Base-by-base conservation (phyloP, 116 monocot genomes). In the Cymodocea nodosa region DNA sequence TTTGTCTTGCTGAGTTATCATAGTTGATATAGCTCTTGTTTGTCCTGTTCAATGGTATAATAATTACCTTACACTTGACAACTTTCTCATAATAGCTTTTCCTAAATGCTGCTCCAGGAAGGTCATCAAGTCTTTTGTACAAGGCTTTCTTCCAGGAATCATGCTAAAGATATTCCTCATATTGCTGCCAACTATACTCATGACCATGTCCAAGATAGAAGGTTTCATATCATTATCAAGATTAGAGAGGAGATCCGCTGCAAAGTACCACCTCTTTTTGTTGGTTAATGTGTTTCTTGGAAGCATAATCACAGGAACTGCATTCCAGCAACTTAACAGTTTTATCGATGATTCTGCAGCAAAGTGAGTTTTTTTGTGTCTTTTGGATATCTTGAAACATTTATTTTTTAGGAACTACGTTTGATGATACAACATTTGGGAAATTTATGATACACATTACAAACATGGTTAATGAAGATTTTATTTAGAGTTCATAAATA, bases 171-270 rank as follows among this genome's bases (percentile, higher is more conserved):
- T 90, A 9, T 95, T 95, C 60, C 85, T 95, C 65, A 82, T 85
- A 66, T 16, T 95, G 63, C 84, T 90, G 65, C 95, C 95, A 63
- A 76, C 71, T 44, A 76, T 95, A 68, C 83, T 95, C 19, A 85
- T 95, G 87, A 73, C 72, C 10, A 95, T 95, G 87, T 87, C 90
- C 17, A 95, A 87, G 73, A 85, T 90, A 70, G 90, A 95, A 76
- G 95, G 95, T 49, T 69, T 70, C 67, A 77, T 70, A 67, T 79
- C 95, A 35, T 53, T 90, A 7, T 95, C 95, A 57, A 23, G 65
- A 71, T 64, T 95, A 73, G 85, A 95, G 37, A 90, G 87, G 70
- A 81, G 78, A 78, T 77, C 95, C 36, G 95, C 95, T 50, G 69
- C 78, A 10, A 95, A 95, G 59, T 95, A 95, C 63, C 80, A 95